Evolutionary conservation across 352 stramenopile species (phyloP).

Genomic region (Pythium brachiatum): DNA sequence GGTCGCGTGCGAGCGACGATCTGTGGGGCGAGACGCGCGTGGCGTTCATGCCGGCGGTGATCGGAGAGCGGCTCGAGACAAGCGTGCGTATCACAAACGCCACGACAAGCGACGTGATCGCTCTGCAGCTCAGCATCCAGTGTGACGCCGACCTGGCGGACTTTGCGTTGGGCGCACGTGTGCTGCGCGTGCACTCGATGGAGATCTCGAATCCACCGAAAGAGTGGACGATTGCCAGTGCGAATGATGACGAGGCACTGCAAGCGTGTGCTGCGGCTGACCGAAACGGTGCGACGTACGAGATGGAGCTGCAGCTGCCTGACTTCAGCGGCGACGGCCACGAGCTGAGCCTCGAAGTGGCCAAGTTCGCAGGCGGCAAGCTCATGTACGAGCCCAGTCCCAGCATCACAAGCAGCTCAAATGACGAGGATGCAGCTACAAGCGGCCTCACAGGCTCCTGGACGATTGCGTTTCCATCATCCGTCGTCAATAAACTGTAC

Average conservation of each 20-base stretch:
- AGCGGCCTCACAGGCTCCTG: slow-evolving; percentile 36
- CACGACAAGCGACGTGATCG: slow-evolving; percentile 23
- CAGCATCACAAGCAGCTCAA: neutral
- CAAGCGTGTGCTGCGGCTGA: slow-evolving; percentile 34
- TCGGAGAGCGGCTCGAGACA: slow-evolving; percentile 24
- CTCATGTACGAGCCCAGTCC: slow-evolving; percentile 34
- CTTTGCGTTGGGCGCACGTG: slow-evolving; percentile 39
- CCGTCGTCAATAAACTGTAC: slow-evolving; percentile 33
- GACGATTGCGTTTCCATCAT: slow-evolving; percentile 41
- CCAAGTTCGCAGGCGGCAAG: slow-evolving; percentile 39
- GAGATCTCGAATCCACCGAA: slow-evolving; percentile 35
- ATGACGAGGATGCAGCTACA: neutral
- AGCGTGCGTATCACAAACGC: slow-evolving; percentile 20
- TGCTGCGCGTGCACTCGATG: slow-evolving; percentile 39
- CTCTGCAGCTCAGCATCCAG: slow-evolving; percentile 37
- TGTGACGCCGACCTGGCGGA: slow-evolving; percentile 51
- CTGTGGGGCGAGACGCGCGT: slow-evolving; percentile 38
- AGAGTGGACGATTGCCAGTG: slow-evolving; percentile 45
- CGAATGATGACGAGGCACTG: slow-evolving; percentile 51
- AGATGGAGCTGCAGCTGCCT: slow-evolving; percentile 49
- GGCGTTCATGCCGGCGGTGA: slow-evolving; percentile 32
- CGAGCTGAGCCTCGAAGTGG: neutral
- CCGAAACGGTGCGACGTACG: slow-evolving; percentile 45
- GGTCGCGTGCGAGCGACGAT: slow-evolving; percentile 31
- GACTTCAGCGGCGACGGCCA: slow-evolving; percentile 14